phyloP scores from a whole-genome alignment of 768 basidiomycete species.

The Favolaschia claudopus region DNA sequence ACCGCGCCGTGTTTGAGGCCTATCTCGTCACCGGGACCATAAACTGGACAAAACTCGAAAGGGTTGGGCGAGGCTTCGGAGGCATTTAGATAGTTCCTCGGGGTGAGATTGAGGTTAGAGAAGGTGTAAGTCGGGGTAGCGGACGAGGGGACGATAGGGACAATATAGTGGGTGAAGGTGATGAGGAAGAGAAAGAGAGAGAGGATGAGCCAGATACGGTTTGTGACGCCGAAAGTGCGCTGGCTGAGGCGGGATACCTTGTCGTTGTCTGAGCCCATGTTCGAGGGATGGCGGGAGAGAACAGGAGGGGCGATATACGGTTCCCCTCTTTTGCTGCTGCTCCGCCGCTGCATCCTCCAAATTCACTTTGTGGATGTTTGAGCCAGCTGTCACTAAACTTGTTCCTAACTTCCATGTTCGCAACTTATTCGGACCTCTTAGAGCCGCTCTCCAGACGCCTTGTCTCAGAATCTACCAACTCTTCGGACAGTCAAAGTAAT shows the following conservation, averaged over 20 bases:
- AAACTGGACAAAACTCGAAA: slow-evolving; percentile 91
- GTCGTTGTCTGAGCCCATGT: slow-evolving; percentile 58
- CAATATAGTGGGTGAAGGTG: slow-evolving; percentile 62
- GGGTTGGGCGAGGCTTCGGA: slow-evolving; percentile 67
- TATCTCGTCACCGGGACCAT: slow-evolving; percentile 83
- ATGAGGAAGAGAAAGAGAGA: slow-evolving; percentile 61
- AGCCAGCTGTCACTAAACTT: too few relatives aligned
- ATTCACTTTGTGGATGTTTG: too few relatives aligned
- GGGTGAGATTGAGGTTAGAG: slow-evolving; percentile 58
- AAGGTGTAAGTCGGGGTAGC: slow-evolving; percentile 35
- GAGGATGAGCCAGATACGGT: slow-evolving; percentile 74
- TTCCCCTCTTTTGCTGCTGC: slow-evolving; percentile 52
- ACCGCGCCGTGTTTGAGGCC: slow-evolving; percentile 81
- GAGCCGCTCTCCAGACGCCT: too few relatives aligned
- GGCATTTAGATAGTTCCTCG: slow-evolving; percentile 86
- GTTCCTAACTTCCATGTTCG: too few relatives aligned
- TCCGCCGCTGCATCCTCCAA: slow-evolving; percentile 65
- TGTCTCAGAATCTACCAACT: too few relatives aligned
- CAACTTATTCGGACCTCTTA: too few relatives aligned
- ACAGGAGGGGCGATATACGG: slow-evolving; percentile 64
- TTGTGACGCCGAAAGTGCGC: slow-evolving; percentile 67
- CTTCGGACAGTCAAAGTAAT: too few relatives aligned
- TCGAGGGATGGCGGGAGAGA: slow-evolving; percentile 48
- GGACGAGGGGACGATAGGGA: slow-evolving; percentile 46
- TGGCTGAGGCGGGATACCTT: slow-evolving; percentile 61